Conservation (phyloP, 495 filamentous ascomycete genomes). For the Apodospora peruviana region DNA sequence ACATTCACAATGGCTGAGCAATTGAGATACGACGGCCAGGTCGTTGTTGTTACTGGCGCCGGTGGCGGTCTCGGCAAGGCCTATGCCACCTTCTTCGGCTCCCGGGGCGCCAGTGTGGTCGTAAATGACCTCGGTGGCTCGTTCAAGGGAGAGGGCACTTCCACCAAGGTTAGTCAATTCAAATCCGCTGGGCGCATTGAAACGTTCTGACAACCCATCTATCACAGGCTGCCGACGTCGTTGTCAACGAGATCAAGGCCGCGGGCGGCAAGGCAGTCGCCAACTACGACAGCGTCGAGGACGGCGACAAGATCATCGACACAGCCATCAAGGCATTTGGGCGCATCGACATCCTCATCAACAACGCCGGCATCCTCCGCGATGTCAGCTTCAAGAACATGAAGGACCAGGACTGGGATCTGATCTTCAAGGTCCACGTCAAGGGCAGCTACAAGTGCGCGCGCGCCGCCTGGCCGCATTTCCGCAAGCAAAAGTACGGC, state of each 20-base stretch:
- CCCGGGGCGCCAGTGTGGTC: slow-evolving; percentile 89
- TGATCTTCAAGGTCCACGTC: slow-evolving; percentile 89
- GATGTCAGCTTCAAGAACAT: slow-evolving; percentile 99
- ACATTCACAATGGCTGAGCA: slow-evolving; percentile 58
- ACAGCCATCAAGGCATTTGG: slow-evolving; percentile 91
- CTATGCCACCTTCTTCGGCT: slow-evolving; percentile 88
- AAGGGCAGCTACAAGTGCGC: slow-evolving; percentile 96
- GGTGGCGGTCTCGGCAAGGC: slow-evolving; percentile 91
- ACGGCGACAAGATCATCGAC: slow-evolving; percentile 92
- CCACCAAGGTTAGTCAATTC: slow-evolving; percentile 60
- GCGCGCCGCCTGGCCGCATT: slow-evolving; percentile 93
- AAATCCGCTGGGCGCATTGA: neutral
- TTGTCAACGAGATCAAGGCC: slow-evolving; percentile 89
- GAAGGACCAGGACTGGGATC: slow-evolving; percentile 94
- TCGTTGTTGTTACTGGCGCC: slow-evolving; percentile 93
- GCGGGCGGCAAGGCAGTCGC: slow-evolving; percentile 94
- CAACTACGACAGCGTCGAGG: slow-evolving; percentile 96
- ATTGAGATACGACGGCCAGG: slow-evolving; percentile 92
- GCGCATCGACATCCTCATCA: slow-evolving; percentile 89
- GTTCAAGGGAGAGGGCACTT: slow-evolving; percentile 89
- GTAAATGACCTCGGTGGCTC: slow-evolving; percentile 96
- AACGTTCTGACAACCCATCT: slow-evolving; percentile 11
- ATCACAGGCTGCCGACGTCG: slow-evolving; percentile 80
- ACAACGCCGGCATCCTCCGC: slow-evolving; percentile 96
- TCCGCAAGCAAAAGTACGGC: slow-evolving; percentile 97